phyloP scores from a whole-genome alignment of 768 basidiomycete genomes.

The Amanita molliuscula region DNA sequence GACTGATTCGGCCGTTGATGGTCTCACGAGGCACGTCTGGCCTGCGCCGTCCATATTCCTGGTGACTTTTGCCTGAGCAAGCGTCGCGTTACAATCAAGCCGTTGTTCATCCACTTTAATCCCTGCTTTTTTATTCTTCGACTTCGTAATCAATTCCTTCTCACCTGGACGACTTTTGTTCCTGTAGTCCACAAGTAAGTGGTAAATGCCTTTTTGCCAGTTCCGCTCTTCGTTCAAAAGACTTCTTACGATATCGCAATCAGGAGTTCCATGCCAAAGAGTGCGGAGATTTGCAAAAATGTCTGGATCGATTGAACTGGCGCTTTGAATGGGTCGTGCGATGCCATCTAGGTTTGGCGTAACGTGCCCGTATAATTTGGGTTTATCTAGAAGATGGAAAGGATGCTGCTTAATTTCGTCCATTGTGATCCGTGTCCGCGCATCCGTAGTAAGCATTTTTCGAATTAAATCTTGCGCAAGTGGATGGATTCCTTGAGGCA shows the following conservation, averaged over 20 bases:
- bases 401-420: conserved; percentile 70
- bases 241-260: conserved; percentile 61
- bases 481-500: conserved; percentile 61
- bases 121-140: not conserved
- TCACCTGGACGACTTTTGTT: conserved; percentile 57
- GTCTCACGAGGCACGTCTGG: not conserved
- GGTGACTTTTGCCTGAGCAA: not conserved
- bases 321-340: conserved; percentile 52
- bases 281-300: conserved; percentile 86
- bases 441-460: conserved; percentile 75
- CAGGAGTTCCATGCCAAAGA: conserved; percentile 79
- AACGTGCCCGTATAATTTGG: conserved; percentile 29
- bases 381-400: conserved; percentile 54
- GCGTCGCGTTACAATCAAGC: not conserved
- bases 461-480: conserved; percentile 68
- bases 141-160: not conserved
- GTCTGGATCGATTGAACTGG: conserved; percentile 71
- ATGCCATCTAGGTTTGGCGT: conserved; percentile 58
- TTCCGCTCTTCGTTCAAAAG: conserved; percentile 61
- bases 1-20: not conserved
- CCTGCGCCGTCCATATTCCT: not conserved
- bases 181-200: conserved; percentile 79
- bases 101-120: not conserved
- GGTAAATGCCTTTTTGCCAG: conserved; percentile 96
- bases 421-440: conserved; percentile 71